phyloP scores from a whole-genome alignment of 441 rosid genomes.

The Adansonia gregorii region DNA sequence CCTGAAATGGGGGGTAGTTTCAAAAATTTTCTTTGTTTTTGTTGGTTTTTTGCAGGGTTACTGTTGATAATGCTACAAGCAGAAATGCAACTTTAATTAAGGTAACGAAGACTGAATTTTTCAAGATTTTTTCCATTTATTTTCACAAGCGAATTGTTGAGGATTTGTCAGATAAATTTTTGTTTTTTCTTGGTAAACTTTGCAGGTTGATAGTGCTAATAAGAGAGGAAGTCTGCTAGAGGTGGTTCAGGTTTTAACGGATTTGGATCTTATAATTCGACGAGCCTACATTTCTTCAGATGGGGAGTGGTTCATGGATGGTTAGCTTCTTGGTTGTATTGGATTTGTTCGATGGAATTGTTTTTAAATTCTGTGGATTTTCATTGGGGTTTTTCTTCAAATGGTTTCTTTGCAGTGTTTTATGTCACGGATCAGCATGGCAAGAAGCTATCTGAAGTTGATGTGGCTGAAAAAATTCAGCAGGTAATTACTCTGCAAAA shows the following conservation, averaged over 20 bases:
- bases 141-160: background rate
- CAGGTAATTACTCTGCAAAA: constrained; percentile 57
- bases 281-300: constrained; percentile 91
- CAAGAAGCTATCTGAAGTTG: constrained; percentile 66
- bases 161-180: constrained; percentile 10
- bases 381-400: constrained; percentile 26
- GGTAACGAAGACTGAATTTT: constrained; percentile 42
- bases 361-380: constrained; percentile 7
- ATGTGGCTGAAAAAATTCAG: constrained; percentile 69
- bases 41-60: constrained; percentile 57
- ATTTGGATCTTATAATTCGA: constrained; percentile 63
- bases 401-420: constrained; percentile 56
- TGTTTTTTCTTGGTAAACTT: constrained; percentile 23
- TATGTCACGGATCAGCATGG: constrained; percentile 81
- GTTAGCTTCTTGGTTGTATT: constrained; percentile 40
- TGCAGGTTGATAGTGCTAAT: constrained; percentile 81
- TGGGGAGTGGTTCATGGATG: constrained; percentile 94
- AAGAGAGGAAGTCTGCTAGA: constrained; percentile 78
- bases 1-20: constrained; percentile 21
- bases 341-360: background rate
- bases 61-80: constrained; percentile 65
- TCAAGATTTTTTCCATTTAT: constrained; percentile 10
- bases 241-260: constrained; percentile 85
- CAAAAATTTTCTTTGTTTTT: constrained; percentile 13
- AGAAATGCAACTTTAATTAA: constrained; percentile 64